Conservation (phyloP, 345 rosid genomes). For the Gossypioides kirkii region DNA sequence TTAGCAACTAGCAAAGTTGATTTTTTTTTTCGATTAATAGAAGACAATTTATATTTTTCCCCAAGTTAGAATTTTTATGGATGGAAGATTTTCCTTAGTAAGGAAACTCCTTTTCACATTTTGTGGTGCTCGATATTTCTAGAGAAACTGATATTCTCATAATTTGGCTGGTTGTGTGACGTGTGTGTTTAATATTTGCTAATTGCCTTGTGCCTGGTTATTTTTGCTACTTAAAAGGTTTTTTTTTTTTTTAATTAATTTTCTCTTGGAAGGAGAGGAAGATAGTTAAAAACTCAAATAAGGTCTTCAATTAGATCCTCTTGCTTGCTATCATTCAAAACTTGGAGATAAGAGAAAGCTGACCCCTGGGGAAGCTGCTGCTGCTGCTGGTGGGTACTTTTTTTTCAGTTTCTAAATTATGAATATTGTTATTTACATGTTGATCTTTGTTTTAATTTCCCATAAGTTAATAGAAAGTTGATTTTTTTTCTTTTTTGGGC, state of each 20-base stretch:
- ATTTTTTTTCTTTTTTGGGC: background rate
- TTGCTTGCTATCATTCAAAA: background rate
- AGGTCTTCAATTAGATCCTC: background rate
- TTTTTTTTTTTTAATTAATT: background rate
- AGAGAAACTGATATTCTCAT: background rate
- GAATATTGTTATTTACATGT: background rate
- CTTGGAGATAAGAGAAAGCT: background rate
- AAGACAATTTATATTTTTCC: background rate
- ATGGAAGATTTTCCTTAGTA: constrained; percentile 16
- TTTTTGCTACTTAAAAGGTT: background rate
- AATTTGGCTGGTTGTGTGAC: background rate
- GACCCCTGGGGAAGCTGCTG: background rate
- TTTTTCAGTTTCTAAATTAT: background rate
- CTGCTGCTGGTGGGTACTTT: background rate
- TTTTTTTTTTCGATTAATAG: background rate
- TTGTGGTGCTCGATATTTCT: background rate
- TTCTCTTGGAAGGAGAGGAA: background rate
- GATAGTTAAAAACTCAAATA: background rate
- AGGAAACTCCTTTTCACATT: background rate
- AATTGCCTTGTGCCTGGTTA: background rate
- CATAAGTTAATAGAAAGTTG: background rate
- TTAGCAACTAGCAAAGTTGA: background rate
- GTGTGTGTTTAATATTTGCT: background rate
- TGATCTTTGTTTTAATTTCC: background rate
- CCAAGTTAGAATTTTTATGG: constrained; percentile 18